Percentiles rank a stretch among this genome's conserved stretches.
Conservation (phyloP, 2,329 filamentous ascomycete species). For the Cytospora piceicola region DNA sequence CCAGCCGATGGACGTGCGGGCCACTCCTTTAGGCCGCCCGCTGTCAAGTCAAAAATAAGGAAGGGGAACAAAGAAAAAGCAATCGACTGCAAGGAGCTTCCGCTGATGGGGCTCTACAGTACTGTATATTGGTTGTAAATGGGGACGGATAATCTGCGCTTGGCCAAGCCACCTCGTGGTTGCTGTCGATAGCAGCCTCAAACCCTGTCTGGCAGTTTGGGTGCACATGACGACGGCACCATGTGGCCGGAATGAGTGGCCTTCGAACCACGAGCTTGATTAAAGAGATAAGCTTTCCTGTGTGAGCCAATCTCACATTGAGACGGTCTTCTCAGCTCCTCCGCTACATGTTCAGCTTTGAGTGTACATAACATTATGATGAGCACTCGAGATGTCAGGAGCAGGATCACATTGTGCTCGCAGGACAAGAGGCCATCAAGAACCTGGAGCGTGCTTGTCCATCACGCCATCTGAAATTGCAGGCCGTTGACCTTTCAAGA, state of each 20-base stretch:
- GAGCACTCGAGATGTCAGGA: background rate
- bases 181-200: background rate
- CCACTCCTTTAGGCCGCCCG: constrained; percentile 23
- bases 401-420: background rate
- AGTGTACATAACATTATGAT: background rate
- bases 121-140: background rate
- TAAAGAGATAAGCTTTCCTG: background rate
- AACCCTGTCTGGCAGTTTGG: background rate
- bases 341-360: background rate
- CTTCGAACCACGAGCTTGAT: background rate
- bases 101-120: constrained; percentile 2
- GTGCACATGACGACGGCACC: background rate
- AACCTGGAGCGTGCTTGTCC: constrained; percentile 9
- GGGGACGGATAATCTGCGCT: background rate
- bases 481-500: background rate
- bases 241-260: background rate
- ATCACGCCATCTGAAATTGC: constrained; percentile 1
- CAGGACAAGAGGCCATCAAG: constrained; percentile 9
- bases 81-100: constrained; percentile 10
- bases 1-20: constrained; percentile 20
- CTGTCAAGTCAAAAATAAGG: no score
- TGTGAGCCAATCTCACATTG: background rate
- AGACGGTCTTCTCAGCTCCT: background rate
- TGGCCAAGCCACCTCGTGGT: background rate
- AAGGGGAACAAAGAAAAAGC: constrained; percentile 17